Conservation (phyloP, 805 yeast genomes). For the Metschnikowia amazonensis region DNA sequence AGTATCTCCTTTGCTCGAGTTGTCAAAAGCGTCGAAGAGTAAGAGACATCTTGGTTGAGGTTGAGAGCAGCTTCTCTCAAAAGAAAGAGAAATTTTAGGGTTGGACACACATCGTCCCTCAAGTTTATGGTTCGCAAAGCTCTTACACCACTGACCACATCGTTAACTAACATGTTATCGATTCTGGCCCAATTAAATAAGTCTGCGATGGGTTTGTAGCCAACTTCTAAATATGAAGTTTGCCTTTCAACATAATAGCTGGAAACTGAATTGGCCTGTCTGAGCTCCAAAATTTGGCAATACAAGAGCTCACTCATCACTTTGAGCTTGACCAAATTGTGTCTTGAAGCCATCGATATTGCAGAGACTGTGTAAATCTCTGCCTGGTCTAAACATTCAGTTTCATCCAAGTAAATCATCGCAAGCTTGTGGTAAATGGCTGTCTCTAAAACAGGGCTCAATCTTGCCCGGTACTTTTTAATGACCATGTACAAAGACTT, state of each 20-base stretch:
- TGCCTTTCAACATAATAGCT: slow-evolving; percentile 8
- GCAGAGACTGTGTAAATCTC: slow-evolving; percentile 35
- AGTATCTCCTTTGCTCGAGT: slow-evolving; percentile 15
- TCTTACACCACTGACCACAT: slow-evolving; percentile 23
- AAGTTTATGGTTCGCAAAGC: slow-evolving; percentile 18
- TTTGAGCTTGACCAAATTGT: slow-evolving; percentile 19
- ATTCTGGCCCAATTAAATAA: slow-evolving; percentile 31
- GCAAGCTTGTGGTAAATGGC: slow-evolving; percentile 35
- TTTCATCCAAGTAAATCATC: slow-evolving; percentile 37
- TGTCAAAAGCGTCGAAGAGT: slow-evolving; percentile 17
- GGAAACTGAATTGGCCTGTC: slow-evolving; percentile 9
- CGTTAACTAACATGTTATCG: slow-evolving; percentile 27
- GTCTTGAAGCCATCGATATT: slow-evolving; percentile 26
- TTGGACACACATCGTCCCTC: slow-evolving; percentile 4
- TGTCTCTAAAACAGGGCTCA: slow-evolving; percentile 33
- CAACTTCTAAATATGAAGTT: slow-evolving; percentile 6
- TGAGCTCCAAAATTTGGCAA: slow-evolving; percentile 32
- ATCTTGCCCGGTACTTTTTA: slow-evolving; percentile 23
- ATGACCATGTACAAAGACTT: slow-evolving; percentile 21
- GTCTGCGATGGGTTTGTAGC: slow-evolving; percentile 18
- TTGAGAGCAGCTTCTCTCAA: slow-evolving; percentile 28
- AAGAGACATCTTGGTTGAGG: slow-evolving; percentile 27
- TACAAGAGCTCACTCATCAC: slow-evolving; percentile 35
- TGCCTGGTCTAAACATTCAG: slow-evolving; percentile 39
- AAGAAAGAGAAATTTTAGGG: slow-evolving; percentile 22